Conservation (phyloP, 2,329 filamentous ascomycete species). For the Trichoderma polysporum region DNA sequence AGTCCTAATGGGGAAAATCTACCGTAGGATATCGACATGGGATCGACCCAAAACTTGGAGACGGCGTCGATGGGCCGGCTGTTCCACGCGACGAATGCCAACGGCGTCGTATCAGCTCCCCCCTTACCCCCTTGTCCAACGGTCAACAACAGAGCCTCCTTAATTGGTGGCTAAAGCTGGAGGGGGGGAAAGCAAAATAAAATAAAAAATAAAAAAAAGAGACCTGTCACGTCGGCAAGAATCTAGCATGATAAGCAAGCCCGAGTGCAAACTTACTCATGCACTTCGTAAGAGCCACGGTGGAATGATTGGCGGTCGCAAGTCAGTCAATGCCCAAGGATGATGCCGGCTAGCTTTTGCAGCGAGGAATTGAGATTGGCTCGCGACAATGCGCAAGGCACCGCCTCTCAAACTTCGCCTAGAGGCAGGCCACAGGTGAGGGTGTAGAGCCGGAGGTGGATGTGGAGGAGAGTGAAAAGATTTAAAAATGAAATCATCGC, state of each 20-base stretch:
- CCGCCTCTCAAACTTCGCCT: not conserved
- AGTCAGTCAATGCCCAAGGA: conserved; percentile 2
- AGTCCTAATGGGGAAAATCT: conserved; percentile 14
- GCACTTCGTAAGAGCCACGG: not conserved
- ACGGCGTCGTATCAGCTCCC: conserved; percentile 17
- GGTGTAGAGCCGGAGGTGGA: not conserved
- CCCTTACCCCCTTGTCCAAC: conserved; percentile 7
- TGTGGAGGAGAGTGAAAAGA: not conserved
- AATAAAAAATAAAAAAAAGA: not conserved
- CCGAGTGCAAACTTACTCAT: conserved; percentile 6
- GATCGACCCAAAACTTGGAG: conserved; percentile 18
- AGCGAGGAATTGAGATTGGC: not conserved
- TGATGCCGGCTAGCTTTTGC: not conserved
- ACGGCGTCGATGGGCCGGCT: conserved; percentile 18
- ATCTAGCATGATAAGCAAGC: not conserved
- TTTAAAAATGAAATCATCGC: not conserved
- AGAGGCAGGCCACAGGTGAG: not conserved
- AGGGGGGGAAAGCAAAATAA: not conserved
- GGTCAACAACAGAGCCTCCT: conserved; percentile 4
- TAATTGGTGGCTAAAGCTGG: not conserved
- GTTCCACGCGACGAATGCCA: conserved; percentile 17
- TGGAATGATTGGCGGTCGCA: conserved; percentile 1
- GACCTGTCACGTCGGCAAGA: not conserved
- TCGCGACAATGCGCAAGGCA: not conserved
- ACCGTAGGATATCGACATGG: conserved; percentile 17